Percentiles rank a stretch among this genome's conserved stretches.
These are phyloP conservation scores for Raphanus raphanistrum DNA, from an alignment of 345 rosid species.

Conservation along the genomic window DNA sequence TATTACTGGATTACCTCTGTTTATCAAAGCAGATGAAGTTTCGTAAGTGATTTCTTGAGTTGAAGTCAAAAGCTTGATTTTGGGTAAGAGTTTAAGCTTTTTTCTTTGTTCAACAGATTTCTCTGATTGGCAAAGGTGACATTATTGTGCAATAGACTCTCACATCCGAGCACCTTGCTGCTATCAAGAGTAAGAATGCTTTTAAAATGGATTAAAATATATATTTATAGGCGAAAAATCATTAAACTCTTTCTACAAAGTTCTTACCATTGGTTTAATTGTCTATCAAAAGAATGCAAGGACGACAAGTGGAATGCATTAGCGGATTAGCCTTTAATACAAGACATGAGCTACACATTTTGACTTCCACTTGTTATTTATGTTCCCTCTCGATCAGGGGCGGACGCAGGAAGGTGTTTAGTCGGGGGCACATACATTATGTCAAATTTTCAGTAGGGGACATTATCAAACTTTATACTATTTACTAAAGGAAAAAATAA, in stretches of 20 bases:
- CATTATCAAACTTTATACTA: too few relatives aligned
- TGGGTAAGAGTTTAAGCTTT: background rate
- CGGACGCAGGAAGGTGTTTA: too few relatives aligned
- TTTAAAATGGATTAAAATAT: background rate
- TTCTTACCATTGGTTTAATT: background rate
- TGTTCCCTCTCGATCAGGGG: background rate
- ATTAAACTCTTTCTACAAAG: background rate
- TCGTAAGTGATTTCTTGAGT: background rate
- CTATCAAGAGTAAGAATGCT: too few relatives aligned
- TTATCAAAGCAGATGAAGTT: background rate
- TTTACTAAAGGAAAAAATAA: too few relatives aligned
- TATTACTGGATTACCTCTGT: background rate
- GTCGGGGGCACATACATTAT: too few relatives aligned
- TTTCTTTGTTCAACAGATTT: background rate
- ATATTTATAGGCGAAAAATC: background rate
- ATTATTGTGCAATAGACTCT: too few relatives aligned
- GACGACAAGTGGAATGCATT: background rate
- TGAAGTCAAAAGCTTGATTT: background rate
- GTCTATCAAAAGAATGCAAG: background rate
- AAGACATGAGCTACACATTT: background rate
- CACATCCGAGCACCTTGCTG: too few relatives aligned
- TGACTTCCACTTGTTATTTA: background rate
- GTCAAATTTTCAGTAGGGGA: too few relatives aligned
- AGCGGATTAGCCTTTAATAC: background rate
- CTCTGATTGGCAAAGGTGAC: too few relatives aligned